Percentiles rank a stretch among this genome's conserved stretches.
Evolutionary conservation across 352 stramenopile genomes (phyloP).

Genomic region (Phytophthora cajani): DNA sequence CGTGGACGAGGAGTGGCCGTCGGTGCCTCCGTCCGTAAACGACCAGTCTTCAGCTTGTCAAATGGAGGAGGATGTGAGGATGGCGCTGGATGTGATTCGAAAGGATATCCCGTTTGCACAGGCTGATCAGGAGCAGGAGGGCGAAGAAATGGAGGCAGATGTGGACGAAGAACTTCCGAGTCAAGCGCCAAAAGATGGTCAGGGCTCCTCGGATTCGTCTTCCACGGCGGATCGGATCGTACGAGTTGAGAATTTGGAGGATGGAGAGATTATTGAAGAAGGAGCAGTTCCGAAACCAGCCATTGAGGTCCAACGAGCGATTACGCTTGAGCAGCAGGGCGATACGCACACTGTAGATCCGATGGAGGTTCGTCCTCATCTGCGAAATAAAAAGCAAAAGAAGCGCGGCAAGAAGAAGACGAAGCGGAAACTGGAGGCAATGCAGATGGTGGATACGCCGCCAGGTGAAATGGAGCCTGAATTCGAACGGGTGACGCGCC

Average conservation of each 20-base stretch:
- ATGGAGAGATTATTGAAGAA: slow-evolving; percentile 83
- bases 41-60: slow-evolving; percentile 8
- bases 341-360: slow-evolving; percentile 7
- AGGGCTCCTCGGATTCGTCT: neutral
- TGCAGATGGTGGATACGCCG: slow-evolving; percentile 36
- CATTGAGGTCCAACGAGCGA: slow-evolving; percentile 47
- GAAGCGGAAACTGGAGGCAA: slow-evolving; percentile 76
- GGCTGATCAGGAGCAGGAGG: slow-evolving; percentile 9
- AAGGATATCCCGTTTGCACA: slow-evolving; percentile 13
- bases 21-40: slow-evolving; percentile 5
- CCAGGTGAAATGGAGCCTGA: slow-evolving; percentile 12
- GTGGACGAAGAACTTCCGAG: slow-evolving; percentile 49
- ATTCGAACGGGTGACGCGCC: slow-evolving; percentile 49
- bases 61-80: slow-evolving; percentile 14
- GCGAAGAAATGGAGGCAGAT: slow-evolving; percentile 42
- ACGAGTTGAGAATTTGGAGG: slow-evolving; percentile 53
- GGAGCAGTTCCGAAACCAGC: slow-evolving; percentile 42
- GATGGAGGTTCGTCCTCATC: slow-evolving; percentile 19
- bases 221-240: slow-evolving; percentile 11
- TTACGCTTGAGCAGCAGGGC: slow-evolving; percentile 40
- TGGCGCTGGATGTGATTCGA: slow-evolving; percentile 17
- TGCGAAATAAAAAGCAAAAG: slow-evolving; percentile 66
- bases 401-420: slow-evolving; percentile 81
- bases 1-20: slow-evolving; percentile 68
- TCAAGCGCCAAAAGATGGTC: slow-evolving; percentile 5